Percentiles rank a stretch among this genome's conserved stretches.
Conservation (phyloP, 371 early-diverging fungal species). For the Lichtheimia ramosa region DNA sequence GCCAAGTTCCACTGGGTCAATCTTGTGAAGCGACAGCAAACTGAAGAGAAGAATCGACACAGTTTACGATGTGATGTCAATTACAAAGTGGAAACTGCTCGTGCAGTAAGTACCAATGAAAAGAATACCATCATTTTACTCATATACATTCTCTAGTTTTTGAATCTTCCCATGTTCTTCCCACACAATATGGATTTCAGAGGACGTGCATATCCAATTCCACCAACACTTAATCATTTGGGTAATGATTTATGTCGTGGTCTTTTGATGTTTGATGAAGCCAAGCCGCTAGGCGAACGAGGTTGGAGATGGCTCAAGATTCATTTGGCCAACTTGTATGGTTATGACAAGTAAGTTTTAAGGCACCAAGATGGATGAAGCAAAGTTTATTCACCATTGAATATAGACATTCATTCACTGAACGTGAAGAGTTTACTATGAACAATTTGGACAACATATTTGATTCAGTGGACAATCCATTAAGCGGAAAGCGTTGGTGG, state of each 20-base stretch:
- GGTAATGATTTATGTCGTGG: slow-evolving; percentile 97
- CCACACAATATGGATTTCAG: slow-evolving; percentile 98
- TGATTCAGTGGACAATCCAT: slow-evolving; percentile 84
- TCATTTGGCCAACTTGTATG: slow-evolving; percentile 93
- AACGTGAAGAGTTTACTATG: slow-evolving; percentile 75
- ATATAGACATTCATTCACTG: slow-evolving; percentile 72
- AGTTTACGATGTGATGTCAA: slow-evolving; percentile 90
- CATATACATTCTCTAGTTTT: slow-evolving; percentile 50
- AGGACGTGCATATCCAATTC: slow-evolving; percentile 97
- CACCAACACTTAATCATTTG: slow-evolving; percentile 93
- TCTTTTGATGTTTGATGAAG: slow-evolving; percentile 80
- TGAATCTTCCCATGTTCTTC: slow-evolving; percentile 90
- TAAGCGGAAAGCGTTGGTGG: slow-evolving; percentile 89
- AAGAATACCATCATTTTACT: background rate
- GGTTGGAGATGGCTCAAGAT: slow-evolving; percentile 95
- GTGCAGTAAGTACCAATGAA: slow-evolving; percentile 62
- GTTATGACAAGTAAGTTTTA: slow-evolving; percentile 79
- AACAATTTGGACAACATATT: slow-evolving; percentile 76
- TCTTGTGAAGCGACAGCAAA: slow-evolving; percentile 50
- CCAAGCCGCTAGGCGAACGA: slow-evolving; percentile 81
- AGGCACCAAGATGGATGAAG: background rate
- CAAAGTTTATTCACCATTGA: background rate
- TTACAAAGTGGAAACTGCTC: slow-evolving; percentile 96
- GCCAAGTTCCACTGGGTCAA: slow-evolving; percentile 58
- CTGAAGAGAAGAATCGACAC: slow-evolving; percentile 70